Conservation (phyloP, 495 filamentous ascomycete genomes). For the Aspergillus egyptiacus region DNA sequence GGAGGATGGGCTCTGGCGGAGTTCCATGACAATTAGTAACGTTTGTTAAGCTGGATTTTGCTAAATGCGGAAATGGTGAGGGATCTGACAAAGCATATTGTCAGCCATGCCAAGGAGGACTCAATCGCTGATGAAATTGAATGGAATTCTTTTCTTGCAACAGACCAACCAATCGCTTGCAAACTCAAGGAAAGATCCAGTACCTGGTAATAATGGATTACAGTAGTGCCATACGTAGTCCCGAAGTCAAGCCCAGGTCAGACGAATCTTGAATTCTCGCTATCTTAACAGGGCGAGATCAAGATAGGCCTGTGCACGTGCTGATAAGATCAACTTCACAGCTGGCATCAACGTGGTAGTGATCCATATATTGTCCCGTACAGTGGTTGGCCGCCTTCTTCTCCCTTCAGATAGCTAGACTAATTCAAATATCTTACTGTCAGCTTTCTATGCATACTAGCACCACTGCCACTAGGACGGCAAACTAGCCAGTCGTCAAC, state of each 20-base stretch:
- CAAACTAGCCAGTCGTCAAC: no score
- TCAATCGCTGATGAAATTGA: no score
- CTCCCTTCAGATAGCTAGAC: neutral
- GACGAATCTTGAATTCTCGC: neutral
- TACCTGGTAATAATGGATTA: no score
- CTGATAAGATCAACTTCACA: constrained; percentile 17
- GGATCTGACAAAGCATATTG: constrained; percentile 28
- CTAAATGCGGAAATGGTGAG: neutral
- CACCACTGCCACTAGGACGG: neutral
- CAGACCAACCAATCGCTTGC: no score
- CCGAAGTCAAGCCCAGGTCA: no score
- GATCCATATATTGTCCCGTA: no score
- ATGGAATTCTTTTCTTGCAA: no score
- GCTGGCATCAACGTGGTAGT: constrained; percentile 11
- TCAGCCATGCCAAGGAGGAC: constrained; percentile 28
- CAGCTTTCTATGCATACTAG: no score
- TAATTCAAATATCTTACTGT: neutral
- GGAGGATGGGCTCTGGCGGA: neutral
- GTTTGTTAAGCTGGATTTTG: neutral
- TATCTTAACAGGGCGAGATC: neutral
- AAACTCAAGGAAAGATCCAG: no score
- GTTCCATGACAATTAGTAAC: neutral
- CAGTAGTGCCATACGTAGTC: neutral
- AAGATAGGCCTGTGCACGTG: constrained; percentile 11
- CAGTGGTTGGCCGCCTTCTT: neutral